These are phyloP conservation scores for Pseudogymnoascus sp. DNA, from an alignment of 2,329 filamentous ascomycete species.

Conservation along the genomic window DNA sequence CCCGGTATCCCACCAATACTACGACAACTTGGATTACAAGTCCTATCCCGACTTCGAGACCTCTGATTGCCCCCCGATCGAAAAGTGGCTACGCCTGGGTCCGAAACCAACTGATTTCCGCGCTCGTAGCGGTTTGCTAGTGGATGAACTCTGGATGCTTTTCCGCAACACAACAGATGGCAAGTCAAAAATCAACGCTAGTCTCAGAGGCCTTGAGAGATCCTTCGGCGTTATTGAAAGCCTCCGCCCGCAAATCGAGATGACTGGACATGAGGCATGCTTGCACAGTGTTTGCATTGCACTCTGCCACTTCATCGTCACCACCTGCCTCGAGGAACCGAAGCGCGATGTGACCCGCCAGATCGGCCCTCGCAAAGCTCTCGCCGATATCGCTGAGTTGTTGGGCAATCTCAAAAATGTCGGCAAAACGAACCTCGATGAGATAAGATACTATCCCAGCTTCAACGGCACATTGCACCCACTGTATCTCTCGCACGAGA, in stretches of 20 bases:
- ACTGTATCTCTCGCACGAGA: slow-evolving; percentile 25
- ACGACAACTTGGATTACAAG: slow-evolving; percentile 26
- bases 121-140: background rate
- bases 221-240: background rate
- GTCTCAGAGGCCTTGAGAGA: background rate
- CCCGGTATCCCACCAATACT: slow-evolving; percentile 12
- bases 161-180: background rate
- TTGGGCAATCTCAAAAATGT: background rate
- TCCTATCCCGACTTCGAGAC: slow-evolving; percentile 28
- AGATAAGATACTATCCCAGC: background rate
- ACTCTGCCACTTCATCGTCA: background rate
- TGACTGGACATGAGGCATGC: background rate
- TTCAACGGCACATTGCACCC: slow-evolving; percentile 20
- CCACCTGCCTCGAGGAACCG: background rate
- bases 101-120: slow-evolving; percentile 19
- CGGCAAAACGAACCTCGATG: background rate
- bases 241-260: background rate
- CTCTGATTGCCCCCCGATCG: slow-evolving; percentile 19
- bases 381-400: background rate
- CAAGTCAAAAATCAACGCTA: background rate
- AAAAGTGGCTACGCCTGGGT: slow-evolving; percentile 21
- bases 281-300: background rate
- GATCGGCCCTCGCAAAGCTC: background rate
- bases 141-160: slow-evolving; percentile 7
- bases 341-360: background rate